These are phyloP conservation scores for Omphalotus olearius DNA, from an alignment of 1,284 basidiomycete species.

Conservation along the genomic window DNA sequence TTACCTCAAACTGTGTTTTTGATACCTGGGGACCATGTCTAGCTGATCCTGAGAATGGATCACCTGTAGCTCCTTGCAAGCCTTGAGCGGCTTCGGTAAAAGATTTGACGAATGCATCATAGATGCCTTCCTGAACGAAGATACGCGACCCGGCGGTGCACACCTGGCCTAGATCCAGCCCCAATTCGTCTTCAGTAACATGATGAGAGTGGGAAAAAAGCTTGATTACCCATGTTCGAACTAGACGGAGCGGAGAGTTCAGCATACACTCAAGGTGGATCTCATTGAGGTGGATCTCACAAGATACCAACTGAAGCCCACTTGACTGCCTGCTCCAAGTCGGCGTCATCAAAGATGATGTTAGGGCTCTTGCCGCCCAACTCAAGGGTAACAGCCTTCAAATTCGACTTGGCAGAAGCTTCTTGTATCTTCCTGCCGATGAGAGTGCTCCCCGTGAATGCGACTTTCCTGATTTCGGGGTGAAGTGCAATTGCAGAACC, in stretches of 20 bases:
- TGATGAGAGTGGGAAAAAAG: not conserved
- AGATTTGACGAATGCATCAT: constrained; percentile 63
- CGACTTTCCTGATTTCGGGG: constrained; percentile 40
- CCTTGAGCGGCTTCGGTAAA: constrained; percentile 53
- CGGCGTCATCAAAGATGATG: constrained; percentile 73
- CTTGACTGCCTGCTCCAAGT: constrained; percentile 75
- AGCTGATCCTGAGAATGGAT: constrained; percentile 69
- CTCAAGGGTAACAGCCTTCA: constrained; percentile 74
- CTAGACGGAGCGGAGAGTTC: not conserved
- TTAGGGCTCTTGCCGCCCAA: constrained; percentile 83
- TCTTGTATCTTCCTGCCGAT: constrained; percentile 60
- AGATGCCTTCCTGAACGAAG: constrained; percentile 79
- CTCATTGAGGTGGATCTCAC: constrained; percentile 33
- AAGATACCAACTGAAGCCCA: constrained; percentile 83
- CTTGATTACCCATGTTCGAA: constrained; percentile 6
- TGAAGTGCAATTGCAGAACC: constrained; percentile 58
- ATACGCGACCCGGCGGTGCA: constrained; percentile 84
- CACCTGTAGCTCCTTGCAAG: constrained; percentile 54
- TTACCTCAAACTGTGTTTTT: constrained; percentile 60
- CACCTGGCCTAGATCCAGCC: constrained; percentile 60
- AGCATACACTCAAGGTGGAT: not conserved
- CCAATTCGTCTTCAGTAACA: not conserved
- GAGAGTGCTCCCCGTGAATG: constrained; percentile 49
- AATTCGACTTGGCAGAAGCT: constrained; percentile 58
- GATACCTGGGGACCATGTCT: constrained; percentile 92